Evolutionary conservation across 2,329 filamentous ascomycete species (phyloP), one percentile per base, ranked within the genome.

Genomic region (Pseudogymnoascus sp.): DNA sequence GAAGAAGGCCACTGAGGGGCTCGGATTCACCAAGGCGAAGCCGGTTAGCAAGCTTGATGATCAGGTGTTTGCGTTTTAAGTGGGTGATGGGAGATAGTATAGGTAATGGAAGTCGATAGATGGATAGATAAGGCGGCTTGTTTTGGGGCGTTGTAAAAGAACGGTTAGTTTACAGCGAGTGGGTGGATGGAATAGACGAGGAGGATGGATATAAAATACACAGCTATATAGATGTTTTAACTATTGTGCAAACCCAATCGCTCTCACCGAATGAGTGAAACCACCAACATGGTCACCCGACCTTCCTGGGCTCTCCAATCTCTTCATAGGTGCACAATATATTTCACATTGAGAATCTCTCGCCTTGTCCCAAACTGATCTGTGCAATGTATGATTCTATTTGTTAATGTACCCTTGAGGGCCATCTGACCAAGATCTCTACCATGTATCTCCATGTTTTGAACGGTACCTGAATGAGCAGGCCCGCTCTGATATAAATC

Each of bases 1-100:
- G 79, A 99, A 99, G 88, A 97, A 97, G 82, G 83, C 90, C 5
- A 87, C 92, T 57, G 90, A 95, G 76, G 81, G 83, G 64, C 81
- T 97, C 18, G 94, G 94, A 61, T 99, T 88, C 79, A 82, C 89
- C 71, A 97, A 97, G 82, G 89, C 94, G 39, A 84, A 86, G 63
- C 90, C 92, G 45, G 92, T 97, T 69, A 96, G 92, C 85, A 97
- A 97, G 83, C 85, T 97, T 59, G 89, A 92, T 72, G 94, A 99
- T 74, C 94, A 97, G 76, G 90, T 99, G 67, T 99, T 99, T 78
- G 91, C 90, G 71, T 99, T 99, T 77, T 91, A 88, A 59, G 12
- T 57, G 30, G 12, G 18, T 23, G 10, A 3, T 37, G 18, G 26
- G n/a, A 3, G 26, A 33, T 30, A 10, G 45, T 19, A 52, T 19